Evolutionary conservation across 2,329 filamentous ascomycete species (phyloP).

Genomic region (Trichoderma asperellum): DNA sequence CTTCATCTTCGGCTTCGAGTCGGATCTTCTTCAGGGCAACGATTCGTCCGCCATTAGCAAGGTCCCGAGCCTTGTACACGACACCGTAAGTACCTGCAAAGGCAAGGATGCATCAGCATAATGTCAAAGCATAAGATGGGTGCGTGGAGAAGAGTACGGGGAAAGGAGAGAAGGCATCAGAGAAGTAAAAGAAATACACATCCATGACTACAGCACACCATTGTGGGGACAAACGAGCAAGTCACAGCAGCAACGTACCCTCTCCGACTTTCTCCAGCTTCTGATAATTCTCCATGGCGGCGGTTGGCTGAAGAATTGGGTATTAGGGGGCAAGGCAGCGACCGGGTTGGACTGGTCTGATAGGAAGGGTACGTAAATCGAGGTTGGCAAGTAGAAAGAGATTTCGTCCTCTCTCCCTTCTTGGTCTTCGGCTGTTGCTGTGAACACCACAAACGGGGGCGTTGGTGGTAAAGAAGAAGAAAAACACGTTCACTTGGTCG

Average conservation of each 20-base stretch:
- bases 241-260: slow-evolving; percentile 59
- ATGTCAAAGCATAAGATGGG: neutral
- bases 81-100: slow-evolving; percentile 84
- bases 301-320: slow-evolving; percentile 1
- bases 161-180: neutral
- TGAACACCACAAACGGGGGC: slow-evolving; percentile 16
- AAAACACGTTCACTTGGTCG: slow-evolving; percentile 26
- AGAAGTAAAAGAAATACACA: neutral
- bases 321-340: neutral
- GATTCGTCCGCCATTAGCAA: slow-evolving; percentile 79
- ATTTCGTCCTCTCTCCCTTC: neutral
- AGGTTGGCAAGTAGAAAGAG: neutral
- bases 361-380: neutral
- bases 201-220: neutral
- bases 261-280: slow-evolving; percentile 97
- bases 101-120: slow-evolving; percentile 22
- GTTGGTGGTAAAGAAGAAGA: neutral
- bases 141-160: neutral
- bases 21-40: slow-evolving; percentile 95
- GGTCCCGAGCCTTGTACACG: slow-evolving; percentile 91
- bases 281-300: slow-evolving; percentile 88
- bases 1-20: slow-evolving; percentile 92
- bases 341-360: neutral
- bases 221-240: neutral
- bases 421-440: slow-evolving; percentile 10